Percentiles rank a stretch among this genome's conserved stretches.
These are phyloP conservation scores for Sphagnum contortum DNA, from an alignment of 225 moss, liverwort and hornwort species.

Conservation along the genomic window DNA sequence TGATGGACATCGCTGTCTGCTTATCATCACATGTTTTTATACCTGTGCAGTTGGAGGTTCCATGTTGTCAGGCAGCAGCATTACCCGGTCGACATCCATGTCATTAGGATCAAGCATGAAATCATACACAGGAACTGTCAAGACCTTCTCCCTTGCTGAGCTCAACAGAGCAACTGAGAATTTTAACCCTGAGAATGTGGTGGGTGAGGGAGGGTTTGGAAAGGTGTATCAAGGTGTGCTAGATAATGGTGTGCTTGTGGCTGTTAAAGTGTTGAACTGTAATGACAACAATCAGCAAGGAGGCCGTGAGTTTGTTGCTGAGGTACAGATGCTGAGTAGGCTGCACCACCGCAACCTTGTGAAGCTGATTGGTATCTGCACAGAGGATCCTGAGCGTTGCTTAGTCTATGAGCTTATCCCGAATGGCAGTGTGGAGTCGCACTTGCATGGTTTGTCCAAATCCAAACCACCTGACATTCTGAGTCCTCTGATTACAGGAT, in stretches of 20 bases:
- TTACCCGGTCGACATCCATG: conserved; percentile 18
- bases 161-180: conserved; percentile 28
- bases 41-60: conserved; percentile 12
- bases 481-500: too few relatives aligned
- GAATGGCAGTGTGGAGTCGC: conserved; percentile 34
- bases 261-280: conserved; percentile 31
- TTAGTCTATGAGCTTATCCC: conserved; percentile 39
- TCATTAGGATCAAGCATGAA: conserved; percentile 36
- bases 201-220: conserved; percentile 51
- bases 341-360: conserved; percentile 33
- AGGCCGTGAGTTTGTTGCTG: conserved; percentile 26
- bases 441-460: conserved; percentile 14
- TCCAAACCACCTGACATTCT: too few relatives aligned
- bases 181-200: conserved; percentile 27
- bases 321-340: conserved; percentile 37
- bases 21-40: too few relatives aligned
- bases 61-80: conserved; percentile 12
- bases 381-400: conserved; percentile 19
- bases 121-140: conserved; percentile 27
- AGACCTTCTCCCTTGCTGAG: conserved; percentile 26
- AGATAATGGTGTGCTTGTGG: conserved; percentile 25
- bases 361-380: conserved; percentile 34
- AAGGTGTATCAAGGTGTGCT: conserved; percentile 34
- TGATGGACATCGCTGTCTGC: too few relatives aligned
- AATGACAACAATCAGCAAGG: conserved; percentile 11